phyloP scores from a whole-genome alignment of 1,139 yeast genomes.

The Yamadazyma taylorii region DNA sequence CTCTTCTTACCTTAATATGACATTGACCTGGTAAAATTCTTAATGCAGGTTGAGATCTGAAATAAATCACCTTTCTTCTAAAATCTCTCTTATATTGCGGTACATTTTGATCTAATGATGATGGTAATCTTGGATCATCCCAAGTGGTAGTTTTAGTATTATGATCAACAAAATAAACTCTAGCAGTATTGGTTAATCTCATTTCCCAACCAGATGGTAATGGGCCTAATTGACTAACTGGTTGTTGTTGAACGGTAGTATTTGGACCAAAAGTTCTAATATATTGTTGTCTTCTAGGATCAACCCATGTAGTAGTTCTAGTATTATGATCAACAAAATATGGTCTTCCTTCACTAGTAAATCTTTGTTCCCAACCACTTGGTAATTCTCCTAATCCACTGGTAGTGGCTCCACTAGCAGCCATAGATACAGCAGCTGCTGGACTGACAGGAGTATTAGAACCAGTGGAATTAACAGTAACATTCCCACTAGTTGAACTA shows the following conservation, averaged over 20 bases:
- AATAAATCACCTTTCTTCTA: slow-evolving; percentile 93
- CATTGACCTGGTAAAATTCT: slow-evolving; percentile 98
- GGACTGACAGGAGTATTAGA: slow-evolving; percentile 56
- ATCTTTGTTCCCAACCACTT: slow-evolving; percentile 98
- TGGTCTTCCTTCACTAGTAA: slow-evolving; percentile 97
- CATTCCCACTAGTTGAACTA: slow-evolving; percentile 40
- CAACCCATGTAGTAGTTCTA: slow-evolving; percentile 99
- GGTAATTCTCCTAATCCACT: slow-evolving; percentile 97
- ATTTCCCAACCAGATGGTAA: slow-evolving; percentile 99
- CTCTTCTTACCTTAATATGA: slow-evolving; percentile 95
- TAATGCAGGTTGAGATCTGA: slow-evolving; percentile 97
- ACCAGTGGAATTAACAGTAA: slow-evolving; percentile 48
- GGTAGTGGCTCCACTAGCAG: slow-evolving; percentile 89
- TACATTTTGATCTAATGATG: slow-evolving; percentile 94
- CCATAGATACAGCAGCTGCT: slow-evolving; percentile 75
- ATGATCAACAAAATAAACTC: slow-evolving; percentile 98
- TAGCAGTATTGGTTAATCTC: slow-evolving; percentile 97
- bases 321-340: slow-evolving; percentile 98
- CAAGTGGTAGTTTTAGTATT: slow-evolving; percentile 98
- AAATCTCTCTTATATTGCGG: slow-evolving; percentile 99
- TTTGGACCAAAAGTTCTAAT: slow-evolving; percentile 92
- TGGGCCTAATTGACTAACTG: slow-evolving; percentile 98
- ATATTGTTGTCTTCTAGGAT: slow-evolving; percentile 97
- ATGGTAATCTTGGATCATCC: slow-evolving; percentile 99
- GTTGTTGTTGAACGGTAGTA: slow-evolving; percentile 93